Evolutionary conservation across 148 eudicot species (phyloP).

Genomic region (Euryodendron excelsum): DNA sequence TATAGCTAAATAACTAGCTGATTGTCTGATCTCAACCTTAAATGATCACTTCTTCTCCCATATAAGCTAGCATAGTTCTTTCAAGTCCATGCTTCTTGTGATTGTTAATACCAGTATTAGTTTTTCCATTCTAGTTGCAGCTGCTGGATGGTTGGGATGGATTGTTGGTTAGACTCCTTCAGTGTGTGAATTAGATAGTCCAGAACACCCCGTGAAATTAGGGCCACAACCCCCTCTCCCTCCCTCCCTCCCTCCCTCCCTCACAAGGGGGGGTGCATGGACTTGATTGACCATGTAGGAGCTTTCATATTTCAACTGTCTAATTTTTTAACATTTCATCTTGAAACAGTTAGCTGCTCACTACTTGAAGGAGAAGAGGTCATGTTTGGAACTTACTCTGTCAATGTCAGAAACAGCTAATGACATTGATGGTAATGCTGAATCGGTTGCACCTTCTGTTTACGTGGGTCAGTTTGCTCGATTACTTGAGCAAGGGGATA

Average conservation of each 20-base stretch:
- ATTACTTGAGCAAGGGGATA: slow-evolving; percentile 67
- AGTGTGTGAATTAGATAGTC: not conserved
- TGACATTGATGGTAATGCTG: slow-evolving; percentile 55
- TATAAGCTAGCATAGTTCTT: not conserved
- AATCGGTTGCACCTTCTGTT: slow-evolving; percentile 76
- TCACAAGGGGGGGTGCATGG: not conserved
- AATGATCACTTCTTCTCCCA: not conserved
- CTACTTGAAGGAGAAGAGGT: slow-evolving; percentile 78
- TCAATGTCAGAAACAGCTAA: slow-evolving; percentile 59
- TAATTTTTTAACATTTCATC: slow-evolving; percentile 2
- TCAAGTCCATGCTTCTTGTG: not conserved
- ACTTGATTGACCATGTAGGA: slow-evolving; percentile 2
- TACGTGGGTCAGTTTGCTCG: slow-evolving; percentile 90
- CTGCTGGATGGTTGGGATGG: not conserved
- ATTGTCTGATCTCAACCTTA: not conserved
- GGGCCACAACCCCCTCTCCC: not conserved
- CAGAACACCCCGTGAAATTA: not conserved
- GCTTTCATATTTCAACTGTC: not conserved
- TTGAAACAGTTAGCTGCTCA: slow-evolving; percentile 79
- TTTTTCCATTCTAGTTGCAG: not conserved
- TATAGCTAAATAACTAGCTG: not conserved
- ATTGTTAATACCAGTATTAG: not conserved
- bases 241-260: not conserved
- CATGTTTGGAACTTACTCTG: slow-evolving; percentile 70
- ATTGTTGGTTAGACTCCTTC: not conserved